Conservation (phyloP, 208 protist species). For the Leishmania aethiopica region DNA sequence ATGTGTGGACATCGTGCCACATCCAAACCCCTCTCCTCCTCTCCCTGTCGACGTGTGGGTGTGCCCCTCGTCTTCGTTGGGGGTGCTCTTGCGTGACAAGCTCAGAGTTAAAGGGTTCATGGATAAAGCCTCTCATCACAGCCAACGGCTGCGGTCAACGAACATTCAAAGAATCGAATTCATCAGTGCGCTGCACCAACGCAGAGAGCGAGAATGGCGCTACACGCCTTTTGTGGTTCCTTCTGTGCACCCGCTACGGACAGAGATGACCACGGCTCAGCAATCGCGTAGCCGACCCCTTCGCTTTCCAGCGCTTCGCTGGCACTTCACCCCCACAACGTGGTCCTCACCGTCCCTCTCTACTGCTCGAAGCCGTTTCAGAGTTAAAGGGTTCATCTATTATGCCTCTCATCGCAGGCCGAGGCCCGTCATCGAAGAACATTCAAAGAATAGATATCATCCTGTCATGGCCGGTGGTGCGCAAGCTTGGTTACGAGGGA, state of each 20-base stretch:
- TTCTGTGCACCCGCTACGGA: not conserved
- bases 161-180: slow-evolving; percentile 28
- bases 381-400: slow-evolving; percentile 36
- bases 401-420: slow-evolving; percentile 23
- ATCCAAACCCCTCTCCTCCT: too few relatives aligned
- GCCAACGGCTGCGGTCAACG: slow-evolving; percentile 6
- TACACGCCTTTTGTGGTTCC: not conserved
- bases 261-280: not conserved
- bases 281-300: not conserved
- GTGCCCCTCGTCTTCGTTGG: not conserved
- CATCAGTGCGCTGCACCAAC: not conserved
- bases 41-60: not conserved
- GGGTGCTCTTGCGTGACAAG: not conserved
- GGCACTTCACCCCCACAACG: too few relatives aligned
- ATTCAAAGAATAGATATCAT: slow-evolving; percentile 32
- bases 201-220: not conserved
- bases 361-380: slow-evolving; percentile 8
- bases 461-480: not conserved
- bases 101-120: slow-evolving; percentile 40
- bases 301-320: too few relatives aligned
- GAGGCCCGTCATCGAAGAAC: slow-evolving; percentile 13
- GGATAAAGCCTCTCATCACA: slow-evolving; percentile 24
- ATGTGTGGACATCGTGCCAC: too few relatives aligned
- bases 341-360: not conserved
- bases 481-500: not conserved